Evolutionary conservation across 225 moss, liverwort and hornwort genomes (phyloP).

Genomic region (Neckera pumila): DNA sequence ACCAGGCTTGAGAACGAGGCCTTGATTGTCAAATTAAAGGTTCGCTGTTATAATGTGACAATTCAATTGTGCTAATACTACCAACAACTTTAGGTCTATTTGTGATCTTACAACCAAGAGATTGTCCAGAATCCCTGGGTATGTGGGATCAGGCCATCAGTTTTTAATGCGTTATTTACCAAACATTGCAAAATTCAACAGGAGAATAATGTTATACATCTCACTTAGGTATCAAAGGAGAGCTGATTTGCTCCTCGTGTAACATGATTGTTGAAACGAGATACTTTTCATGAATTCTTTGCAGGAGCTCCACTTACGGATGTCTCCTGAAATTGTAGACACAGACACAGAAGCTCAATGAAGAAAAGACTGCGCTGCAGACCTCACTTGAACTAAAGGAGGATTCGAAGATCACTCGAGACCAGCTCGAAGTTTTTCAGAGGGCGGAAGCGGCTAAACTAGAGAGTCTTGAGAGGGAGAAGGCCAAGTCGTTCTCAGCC

Average conservation of each 20-base stretch:
- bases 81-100: background rate
- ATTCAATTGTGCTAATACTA: background rate
- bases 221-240: background rate
- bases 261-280: background rate
- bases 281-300: background rate
- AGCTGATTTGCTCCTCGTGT: background rate
- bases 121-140: background rate
- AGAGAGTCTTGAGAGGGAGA: background rate
- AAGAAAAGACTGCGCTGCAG: slow-evolving; percentile 5
- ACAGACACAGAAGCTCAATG: background rate
- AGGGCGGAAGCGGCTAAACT: background rate
- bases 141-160: background rate
- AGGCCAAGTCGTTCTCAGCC: background rate
- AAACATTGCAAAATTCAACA: background rate
- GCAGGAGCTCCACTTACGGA: background rate
- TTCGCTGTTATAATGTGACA: background rate
- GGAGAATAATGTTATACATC: background rate
- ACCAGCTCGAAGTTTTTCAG: slow-evolving; percentile 1
- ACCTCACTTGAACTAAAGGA: slow-evolving; percentile 8
- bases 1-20: slow-evolving; percentile 47
- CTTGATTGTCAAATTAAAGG: slow-evolving; percentile 41
- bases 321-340: background rate
- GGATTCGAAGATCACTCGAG: background rate
- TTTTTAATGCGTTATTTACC: background rate
- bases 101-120: background rate